Conservation (phyloP, 2,329 filamentous ascomycete species). For the Phoma sp. region DNA sequence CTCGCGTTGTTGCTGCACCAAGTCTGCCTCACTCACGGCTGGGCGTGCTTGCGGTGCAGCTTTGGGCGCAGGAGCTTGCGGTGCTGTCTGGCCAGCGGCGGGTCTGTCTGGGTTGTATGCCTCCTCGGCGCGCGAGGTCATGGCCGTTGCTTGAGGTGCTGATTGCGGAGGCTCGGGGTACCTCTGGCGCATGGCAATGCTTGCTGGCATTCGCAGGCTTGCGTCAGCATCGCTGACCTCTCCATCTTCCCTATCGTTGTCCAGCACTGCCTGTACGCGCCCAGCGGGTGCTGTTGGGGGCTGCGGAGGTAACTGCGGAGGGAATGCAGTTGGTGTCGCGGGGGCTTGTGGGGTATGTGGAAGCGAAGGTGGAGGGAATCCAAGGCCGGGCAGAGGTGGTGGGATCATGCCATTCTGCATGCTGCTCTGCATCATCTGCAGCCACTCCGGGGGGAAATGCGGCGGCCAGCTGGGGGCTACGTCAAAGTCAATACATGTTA, state of each 20-base stretch:
- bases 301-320: conserved; percentile 19
- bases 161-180: conserved; percentile 33
- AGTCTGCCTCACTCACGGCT: conserved; percentile 13
- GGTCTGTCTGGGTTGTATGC: conserved; percentile 29
- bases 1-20: conserved; percentile 36
- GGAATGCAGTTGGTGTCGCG: conserved; percentile 24
- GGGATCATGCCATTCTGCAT: conserved; percentile 27
- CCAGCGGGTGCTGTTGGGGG: conserved; percentile 19
- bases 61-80: conserved; percentile 5
- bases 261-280: conserved; percentile 40
- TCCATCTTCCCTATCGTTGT: conserved; percentile 71
- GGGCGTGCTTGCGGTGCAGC: conserved; percentile 8
- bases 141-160: conserved; percentile 20
- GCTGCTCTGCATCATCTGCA: conserved; percentile 35
- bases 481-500: not conserved
- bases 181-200: conserved; percentile 12
- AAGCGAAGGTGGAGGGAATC: conserved; percentile 28
- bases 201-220: conserved; percentile 19
- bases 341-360: conserved; percentile 29
- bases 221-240: conserved; percentile 71
- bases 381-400: conserved; percentile 30
- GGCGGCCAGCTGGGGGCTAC: conserved; percentile 25
- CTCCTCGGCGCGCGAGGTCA: conserved; percentile 9
- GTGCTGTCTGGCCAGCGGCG: conserved; percentile 22
- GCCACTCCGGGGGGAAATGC: conserved; percentile 43